Conservation (phyloP, 2,329 filamentous ascomycete species). For the Penicillium concentricum region DNA sequence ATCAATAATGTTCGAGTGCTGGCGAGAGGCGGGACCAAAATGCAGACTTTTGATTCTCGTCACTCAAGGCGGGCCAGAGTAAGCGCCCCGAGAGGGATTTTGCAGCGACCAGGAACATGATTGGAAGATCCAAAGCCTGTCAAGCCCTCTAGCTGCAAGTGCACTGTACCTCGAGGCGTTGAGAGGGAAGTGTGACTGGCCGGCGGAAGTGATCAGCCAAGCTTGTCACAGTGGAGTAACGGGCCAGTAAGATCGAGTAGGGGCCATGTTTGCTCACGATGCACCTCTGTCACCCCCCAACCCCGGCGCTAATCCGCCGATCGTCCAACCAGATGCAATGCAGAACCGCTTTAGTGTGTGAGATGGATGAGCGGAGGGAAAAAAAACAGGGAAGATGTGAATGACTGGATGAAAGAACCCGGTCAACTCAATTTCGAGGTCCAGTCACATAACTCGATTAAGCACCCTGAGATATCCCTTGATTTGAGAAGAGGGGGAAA, state of each 20-base stretch:
- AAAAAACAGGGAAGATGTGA: constrained; percentile 3
- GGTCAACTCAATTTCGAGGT: background rate
- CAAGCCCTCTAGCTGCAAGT: constrained; percentile 16
- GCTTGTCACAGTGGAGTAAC: constrained; percentile 36
- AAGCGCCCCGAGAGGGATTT: constrained; percentile 33
- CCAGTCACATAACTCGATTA: constrained; percentile 8
- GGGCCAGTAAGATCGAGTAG: constrained; percentile 20
- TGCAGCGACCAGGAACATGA: constrained; percentile 11
- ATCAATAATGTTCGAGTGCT: constrained; percentile 28
- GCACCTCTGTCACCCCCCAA: constrained; percentile 23
- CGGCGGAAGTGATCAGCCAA: constrained; percentile 22
- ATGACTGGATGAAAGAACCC: constrained; percentile 2
- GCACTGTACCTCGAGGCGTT: constrained; percentile 12
- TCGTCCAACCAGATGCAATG: constrained; percentile 30
- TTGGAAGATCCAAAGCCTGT: constrained; percentile 13
- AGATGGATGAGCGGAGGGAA: constrained; percentile 3
- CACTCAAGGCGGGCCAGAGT: constrained; percentile 23
- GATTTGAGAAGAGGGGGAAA: background rate
- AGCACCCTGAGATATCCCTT: background rate
- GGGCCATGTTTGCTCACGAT: constrained; percentile 10
- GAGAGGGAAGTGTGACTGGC: constrained; percentile 26
- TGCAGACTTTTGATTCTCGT: constrained; percentile 23
- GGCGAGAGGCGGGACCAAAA: constrained; percentile 17
- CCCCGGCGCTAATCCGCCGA: constrained; percentile 33
- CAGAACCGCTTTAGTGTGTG: constrained; percentile 28